phyloP scores from a whole-genome alignment of 345 rosid species.

The Eucalyptus pauciflora region DNA sequence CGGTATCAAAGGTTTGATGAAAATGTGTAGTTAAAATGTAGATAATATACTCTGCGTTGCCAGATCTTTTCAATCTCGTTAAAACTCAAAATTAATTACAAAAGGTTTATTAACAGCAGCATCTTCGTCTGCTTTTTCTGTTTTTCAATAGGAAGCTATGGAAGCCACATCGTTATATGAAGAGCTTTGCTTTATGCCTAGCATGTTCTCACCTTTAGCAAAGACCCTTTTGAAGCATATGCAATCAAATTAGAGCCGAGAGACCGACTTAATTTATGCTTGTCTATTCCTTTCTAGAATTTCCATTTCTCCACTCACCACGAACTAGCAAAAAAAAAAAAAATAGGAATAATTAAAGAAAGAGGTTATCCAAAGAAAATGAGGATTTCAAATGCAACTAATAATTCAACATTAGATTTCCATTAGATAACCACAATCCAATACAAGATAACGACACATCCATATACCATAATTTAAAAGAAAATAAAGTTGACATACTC shows the following conservation, averaged over 20 bases:
- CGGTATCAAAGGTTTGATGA: neutral
- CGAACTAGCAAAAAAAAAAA: neutral
- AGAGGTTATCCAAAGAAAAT: neutral
- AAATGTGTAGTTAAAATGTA: neutral
- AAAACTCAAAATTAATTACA: neutral
- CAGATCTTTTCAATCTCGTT: neutral
- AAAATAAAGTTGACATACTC: neutral
- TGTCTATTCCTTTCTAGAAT: neutral
- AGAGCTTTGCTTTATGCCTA: neutral
- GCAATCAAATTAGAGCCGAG: neutral
- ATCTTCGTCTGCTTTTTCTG: neutral
- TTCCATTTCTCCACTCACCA: neutral
- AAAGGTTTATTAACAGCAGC: neutral
- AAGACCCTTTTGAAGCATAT: neutral
- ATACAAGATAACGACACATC: neutral
- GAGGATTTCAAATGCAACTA: neutral
- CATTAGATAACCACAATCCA: neutral
- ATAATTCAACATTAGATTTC: neutral
- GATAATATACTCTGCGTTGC: neutral
- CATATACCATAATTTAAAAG: neutral
- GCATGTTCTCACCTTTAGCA: neutral
- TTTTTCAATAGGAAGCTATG: neutral
- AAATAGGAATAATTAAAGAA: neutral
- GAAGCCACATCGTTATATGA: neutral
- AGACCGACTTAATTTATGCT: neutral